phyloP scores from a whole-genome alignment of 208 protist species.

The Endotrypanum monterogeii region DNA sequence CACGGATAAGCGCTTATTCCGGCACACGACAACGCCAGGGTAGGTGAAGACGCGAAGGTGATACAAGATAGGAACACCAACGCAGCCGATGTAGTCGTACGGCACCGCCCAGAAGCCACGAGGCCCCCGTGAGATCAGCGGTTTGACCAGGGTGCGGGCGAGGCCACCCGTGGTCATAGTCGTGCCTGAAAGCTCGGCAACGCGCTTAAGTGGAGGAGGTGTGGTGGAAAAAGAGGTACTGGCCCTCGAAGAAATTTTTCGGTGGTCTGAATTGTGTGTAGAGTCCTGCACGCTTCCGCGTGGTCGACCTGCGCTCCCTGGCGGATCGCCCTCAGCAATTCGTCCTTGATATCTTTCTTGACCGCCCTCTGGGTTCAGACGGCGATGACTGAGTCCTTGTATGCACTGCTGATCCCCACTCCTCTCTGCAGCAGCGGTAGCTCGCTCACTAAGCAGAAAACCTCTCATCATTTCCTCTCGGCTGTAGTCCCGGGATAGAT shows the following conservation, averaged over 20 bases:
- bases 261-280: neutral
- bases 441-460: slow-evolving; percentile 20
- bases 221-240: neutral
- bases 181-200: slow-evolving; percentile 16
- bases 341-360: neutral
- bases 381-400: neutral
- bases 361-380: neutral
- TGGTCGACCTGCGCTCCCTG: neutral
- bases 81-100: slow-evolving; percentile 31
- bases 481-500: slow-evolving; percentile 32
- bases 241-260: neutral
- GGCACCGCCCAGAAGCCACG: slow-evolving; percentile 37
- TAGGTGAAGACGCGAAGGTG: slow-evolving; percentile 56
- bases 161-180: neutral
- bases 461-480: slow-evolving; percentile 22
- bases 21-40: slow-evolving; percentile 45
- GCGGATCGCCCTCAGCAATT: no score
- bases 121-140: neutral
- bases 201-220: slow-evolving; percentile 23
- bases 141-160: neutral
- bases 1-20: slow-evolving; percentile 24
- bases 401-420: slow-evolving; percentile 4
- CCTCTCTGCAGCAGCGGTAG: neutral
- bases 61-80: slow-evolving; percentile 42
- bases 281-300: neutral